phyloP scores from a whole-genome alignment of 176 grass and related monocot species.

The Areca catechu region DNA sequence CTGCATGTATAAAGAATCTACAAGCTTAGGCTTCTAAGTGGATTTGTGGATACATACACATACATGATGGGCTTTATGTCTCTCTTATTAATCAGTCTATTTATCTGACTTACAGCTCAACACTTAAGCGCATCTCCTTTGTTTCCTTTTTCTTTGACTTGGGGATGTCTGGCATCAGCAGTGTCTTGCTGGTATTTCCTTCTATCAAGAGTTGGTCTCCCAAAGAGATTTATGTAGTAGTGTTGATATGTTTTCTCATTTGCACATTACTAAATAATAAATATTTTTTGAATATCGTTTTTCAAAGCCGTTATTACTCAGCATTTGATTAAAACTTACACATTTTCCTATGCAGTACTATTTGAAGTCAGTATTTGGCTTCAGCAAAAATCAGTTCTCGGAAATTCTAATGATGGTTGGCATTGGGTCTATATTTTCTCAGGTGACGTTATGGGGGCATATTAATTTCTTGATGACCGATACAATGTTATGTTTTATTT shows the following conservation, averaged over 20 bases:
- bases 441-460: slow-evolving; percentile 25
- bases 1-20: too few relatives aligned
- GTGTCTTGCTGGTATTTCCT: slow-evolving; percentile 52
- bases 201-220: neutral
- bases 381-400: slow-evolving; percentile 84
- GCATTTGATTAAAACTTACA: neutral
- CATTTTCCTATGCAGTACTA: slow-evolving; percentile 52
- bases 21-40: too few relatives aligned
- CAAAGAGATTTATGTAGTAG: too few relatives aligned
- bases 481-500: too few relatives aligned
- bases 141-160: slow-evolving; percentile 79
- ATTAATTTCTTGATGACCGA: too few relatives aligned
- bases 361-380: slow-evolving; percentile 74
- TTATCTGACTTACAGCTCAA: slow-evolving; percentile 23
- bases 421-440: slow-evolving; percentile 74
- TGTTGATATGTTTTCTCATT: too few relatives aligned
- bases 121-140: slow-evolving; percentile 46
- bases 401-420: slow-evolving; percentile 84
- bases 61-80: too few relatives aligned
- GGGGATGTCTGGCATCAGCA: slow-evolving; percentile 76
- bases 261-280: too few relatives aligned
- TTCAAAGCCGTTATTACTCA: too few relatives aligned
- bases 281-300: too few relatives aligned
- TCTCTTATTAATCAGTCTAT: too few relatives aligned
- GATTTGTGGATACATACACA: too few relatives aligned